A percentile compares a stretch with the other conserved stretches of the same genome.
phyloP scores from a whole-genome alignment of 139 green algal genomes.

The Closterium sp. region DNA sequence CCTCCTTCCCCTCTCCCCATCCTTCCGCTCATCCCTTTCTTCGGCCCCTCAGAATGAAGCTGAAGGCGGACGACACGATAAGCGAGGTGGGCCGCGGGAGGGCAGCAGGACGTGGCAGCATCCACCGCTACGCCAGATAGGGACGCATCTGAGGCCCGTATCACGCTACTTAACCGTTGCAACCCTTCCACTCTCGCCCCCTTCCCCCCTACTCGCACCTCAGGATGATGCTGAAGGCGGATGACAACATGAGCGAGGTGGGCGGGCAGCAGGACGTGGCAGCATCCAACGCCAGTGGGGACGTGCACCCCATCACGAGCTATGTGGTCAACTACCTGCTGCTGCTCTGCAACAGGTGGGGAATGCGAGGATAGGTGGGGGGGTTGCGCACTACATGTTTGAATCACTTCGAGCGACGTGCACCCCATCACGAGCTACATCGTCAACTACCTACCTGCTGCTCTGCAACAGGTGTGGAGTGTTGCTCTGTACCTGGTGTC shows the following conservation, averaged over 20 bases:
- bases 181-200: too few species aligned
- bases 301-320: conserved; percentile 35
- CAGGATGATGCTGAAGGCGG: not conserved
- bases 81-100: not conserved
- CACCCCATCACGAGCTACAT: conserved; percentile 39
- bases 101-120: not conserved
- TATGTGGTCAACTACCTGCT: conserved; percentile 51
- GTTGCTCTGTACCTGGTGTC: too few species aligned
- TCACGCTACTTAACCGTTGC: too few species aligned
- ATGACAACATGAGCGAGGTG: conserved; percentile 14
- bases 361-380: too few species aligned
- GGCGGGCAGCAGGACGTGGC: not conserved
- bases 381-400: too few species aligned
- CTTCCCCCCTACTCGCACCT: too few species aligned
- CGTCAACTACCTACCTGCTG: conserved; percentile 38
- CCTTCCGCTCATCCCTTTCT: too few species aligned
- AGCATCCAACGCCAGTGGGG: not conserved
- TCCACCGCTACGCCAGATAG: not conserved
- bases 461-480: not conserved
- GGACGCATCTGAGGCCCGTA: too few species aligned
- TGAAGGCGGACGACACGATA: conserved; percentile 13
- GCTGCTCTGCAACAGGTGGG: not conserved
- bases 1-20: too few species aligned
- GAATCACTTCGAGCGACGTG: conserved; percentile 10
- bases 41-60: not conserved